Conservation (phyloP, 2,329 filamentous ascomycete genomes). For the Trichoderma sp. region DNA sequence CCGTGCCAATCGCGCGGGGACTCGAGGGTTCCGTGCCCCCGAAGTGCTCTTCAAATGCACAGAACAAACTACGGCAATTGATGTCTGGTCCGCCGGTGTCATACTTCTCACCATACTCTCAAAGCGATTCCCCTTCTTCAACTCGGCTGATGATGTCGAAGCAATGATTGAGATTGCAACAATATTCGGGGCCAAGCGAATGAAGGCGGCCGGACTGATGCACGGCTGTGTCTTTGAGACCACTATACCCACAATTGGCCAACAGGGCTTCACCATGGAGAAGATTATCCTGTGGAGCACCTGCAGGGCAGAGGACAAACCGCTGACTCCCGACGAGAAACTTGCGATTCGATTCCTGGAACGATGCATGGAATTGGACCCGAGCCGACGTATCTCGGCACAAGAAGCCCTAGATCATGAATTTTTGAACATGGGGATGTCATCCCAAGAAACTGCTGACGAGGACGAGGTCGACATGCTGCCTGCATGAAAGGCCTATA, state of each 20-base stretch:
- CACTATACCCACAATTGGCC: slow-evolving; percentile 84
- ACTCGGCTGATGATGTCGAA: slow-evolving; percentile 96
- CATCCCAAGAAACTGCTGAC: slow-evolving; percentile 35
- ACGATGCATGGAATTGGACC: slow-evolving; percentile 73
- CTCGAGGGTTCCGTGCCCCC: slow-evolving; percentile 90
- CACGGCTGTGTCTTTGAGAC: slow-evolving; percentile 93
- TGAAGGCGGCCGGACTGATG: slow-evolving; percentile 76
- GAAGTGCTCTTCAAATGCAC: slow-evolving; percentile 98
- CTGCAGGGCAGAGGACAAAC: slow-evolving; percentile 61
- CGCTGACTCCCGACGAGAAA: slow-evolving; percentile 64
- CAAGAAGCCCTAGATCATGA: slow-evolving; percentile 70
- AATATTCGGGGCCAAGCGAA: slow-evolving; percentile 81
- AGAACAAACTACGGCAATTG: slow-evolving; percentile 87
- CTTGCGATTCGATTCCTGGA: slow-evolving; percentile 70
- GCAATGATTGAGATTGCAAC: slow-evolving; percentile 96
- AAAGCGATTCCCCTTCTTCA: slow-evolving; percentile 95
- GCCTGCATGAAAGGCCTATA: slow-evolving; percentile 27
- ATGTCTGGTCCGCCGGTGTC: slow-evolving; percentile 97
- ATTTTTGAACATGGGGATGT: slow-evolving; percentile 50
- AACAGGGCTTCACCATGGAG: slow-evolving; percentile 80
- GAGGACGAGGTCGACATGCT: slow-evolving; percentile 56
- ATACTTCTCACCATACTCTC: slow-evolving; percentile 93
- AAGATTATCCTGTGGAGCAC: slow-evolving; percentile 97
- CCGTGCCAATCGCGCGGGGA: slow-evolving; percentile 90
- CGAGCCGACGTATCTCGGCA: slow-evolving; percentile 69